A percentile compares a stretch with the other conserved stretches of the same genome.
Evolutionary conservation across 768 basidiomycete species (phyloP).

Genomic region (Tremella yokohamensis): DNA sequence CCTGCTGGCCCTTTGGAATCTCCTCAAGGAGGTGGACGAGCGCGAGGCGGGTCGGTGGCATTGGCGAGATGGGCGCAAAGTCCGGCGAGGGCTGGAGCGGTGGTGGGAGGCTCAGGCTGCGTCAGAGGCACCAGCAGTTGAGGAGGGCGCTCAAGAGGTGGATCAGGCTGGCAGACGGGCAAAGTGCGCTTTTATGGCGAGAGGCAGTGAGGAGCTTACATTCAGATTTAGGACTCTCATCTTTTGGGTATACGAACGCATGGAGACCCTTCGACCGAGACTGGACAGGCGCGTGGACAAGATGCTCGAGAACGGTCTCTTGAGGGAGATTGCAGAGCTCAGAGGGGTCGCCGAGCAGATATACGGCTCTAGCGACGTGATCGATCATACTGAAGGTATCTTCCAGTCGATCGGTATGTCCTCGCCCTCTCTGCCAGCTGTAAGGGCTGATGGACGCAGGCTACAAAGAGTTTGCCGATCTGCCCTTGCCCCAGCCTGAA

Average conservation of each 20-base stretch:
- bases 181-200: neutral
- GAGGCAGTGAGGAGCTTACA: neutral
- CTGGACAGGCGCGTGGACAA: conserved; percentile 76
- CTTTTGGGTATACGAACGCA: conserved; percentile 84
- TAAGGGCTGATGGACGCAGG: conserved; percentile 56
- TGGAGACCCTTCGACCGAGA: conserved; percentile 61
- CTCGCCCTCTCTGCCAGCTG: neutral
- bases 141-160: conserved; percentile 21
- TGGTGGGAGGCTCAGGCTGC: conserved; percentile 68
- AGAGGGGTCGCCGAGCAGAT: conserved; percentile 40
- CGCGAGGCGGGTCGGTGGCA: conserved; percentile 81
- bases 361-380: conserved; percentile 29
- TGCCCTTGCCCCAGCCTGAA: conserved; percentile 48
- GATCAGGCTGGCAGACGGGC: conserved; percentile 3
- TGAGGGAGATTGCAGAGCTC: conserved; percentile 70
- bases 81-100: conserved; percentile 71
- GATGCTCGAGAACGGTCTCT: conserved; percentile 77
- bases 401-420: conserved; percentile 84
- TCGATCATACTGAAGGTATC: conserved; percentile 61
- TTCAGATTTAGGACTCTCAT: conserved; percentile 75
- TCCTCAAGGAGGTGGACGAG: conserved; percentile 70
- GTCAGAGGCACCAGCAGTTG: conserved; percentile 11
- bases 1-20: conserved; percentile 59
- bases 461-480: conserved; percentile 84
- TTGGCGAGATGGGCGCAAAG: conserved; percentile 90